Percentiles rank a stretch among this genome's conserved stretches.
Evolutionary conservation across 139 green algal species (phyloP).

Genomic region (Klebsormidium nitens): DNA sequence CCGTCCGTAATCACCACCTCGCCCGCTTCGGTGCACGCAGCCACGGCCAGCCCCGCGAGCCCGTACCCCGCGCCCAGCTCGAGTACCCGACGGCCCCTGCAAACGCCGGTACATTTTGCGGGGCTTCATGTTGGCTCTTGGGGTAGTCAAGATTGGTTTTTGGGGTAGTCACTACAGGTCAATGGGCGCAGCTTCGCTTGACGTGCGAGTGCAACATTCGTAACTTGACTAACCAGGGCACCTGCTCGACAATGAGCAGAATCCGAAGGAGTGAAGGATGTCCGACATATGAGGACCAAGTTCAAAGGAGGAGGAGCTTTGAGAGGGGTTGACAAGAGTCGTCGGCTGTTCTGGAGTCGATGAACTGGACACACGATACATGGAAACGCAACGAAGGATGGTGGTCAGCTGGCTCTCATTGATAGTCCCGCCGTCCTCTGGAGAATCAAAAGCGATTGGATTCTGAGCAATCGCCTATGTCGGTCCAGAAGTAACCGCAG

Average conservation of each 20-base stretch:
- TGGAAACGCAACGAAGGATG: too few species aligned
- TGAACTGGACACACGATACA: too few species aligned
- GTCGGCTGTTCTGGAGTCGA: too few species aligned
- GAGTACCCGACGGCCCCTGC: not conserved
- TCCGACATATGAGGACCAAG: too few species aligned
- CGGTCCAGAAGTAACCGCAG: too few species aligned
- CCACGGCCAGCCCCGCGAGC: slow-evolving; percentile 1
- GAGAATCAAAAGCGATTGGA: too few species aligned
- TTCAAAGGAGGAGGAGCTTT: too few species aligned
- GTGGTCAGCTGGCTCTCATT: too few species aligned
- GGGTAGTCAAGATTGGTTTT: not conserved
- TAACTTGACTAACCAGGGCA: not conserved
- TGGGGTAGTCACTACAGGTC: not conserved
- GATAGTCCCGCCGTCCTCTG: too few species aligned
- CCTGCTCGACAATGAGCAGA: not conserved
- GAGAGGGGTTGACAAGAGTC: too few species aligned
- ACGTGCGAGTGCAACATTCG: not conserved
- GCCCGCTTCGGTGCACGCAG: not conserved
- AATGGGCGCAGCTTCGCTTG: not conserved
- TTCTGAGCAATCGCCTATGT: too few species aligned
- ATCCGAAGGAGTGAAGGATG: not conserved
- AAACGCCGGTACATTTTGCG: not conserved
- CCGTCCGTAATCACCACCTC: slow-evolving; percentile 3
- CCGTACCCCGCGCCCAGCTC: slow-evolving; percentile 7
- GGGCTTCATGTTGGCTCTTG: not conserved